Evolutionary conservation across 2,329 filamentous ascomycete species (phyloP).

Genomic region (Madurella mycetomatis): DNA sequence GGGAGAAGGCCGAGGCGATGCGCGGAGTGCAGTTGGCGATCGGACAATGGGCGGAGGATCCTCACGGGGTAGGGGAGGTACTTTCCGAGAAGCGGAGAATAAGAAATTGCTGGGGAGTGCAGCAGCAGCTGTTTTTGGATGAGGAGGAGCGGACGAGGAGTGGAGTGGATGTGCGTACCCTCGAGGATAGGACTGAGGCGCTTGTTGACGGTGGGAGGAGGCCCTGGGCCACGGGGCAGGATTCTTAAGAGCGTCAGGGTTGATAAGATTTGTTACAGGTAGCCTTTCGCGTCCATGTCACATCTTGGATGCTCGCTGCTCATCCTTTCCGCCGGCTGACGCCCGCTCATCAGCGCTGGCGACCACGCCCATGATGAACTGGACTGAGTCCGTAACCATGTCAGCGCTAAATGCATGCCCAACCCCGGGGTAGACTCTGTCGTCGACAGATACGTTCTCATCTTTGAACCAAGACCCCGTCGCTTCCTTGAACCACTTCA

Average conservation of each 20-base stretch:
- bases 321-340: conserved; percentile 8
- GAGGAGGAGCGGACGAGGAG: conserved; percentile 34
- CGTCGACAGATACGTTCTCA: conserved; percentile 53
- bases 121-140: conserved; percentile 42
- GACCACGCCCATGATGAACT: conserved; percentile 54
- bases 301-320: conserved; percentile 30
- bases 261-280: background rate
- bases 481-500: conserved; percentile 57
- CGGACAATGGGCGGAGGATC: conserved; percentile 48
- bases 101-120: conserved; percentile 47
- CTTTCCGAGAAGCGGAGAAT: conserved; percentile 45
- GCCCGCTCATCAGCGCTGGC: conserved; percentile 28
- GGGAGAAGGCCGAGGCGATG: conserved; percentile 37
- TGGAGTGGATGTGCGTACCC: conserved; percentile 34
- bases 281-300: conserved; percentile 1
- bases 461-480: conserved; percentile 50
- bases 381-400: conserved; percentile 64
- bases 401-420: conserved; percentile 64
- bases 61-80: conserved; percentile 44
- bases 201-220: conserved; percentile 36
- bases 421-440: conserved; percentile 63
- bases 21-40: conserved; percentile 41
- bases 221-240: conserved; percentile 35
- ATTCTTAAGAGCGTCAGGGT: background rate
- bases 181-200: conserved; percentile 36